phyloP scores from a whole-genome alignment of 2,329 filamentous ascomycete species.

The Cordyceps cicadae region DNA sequence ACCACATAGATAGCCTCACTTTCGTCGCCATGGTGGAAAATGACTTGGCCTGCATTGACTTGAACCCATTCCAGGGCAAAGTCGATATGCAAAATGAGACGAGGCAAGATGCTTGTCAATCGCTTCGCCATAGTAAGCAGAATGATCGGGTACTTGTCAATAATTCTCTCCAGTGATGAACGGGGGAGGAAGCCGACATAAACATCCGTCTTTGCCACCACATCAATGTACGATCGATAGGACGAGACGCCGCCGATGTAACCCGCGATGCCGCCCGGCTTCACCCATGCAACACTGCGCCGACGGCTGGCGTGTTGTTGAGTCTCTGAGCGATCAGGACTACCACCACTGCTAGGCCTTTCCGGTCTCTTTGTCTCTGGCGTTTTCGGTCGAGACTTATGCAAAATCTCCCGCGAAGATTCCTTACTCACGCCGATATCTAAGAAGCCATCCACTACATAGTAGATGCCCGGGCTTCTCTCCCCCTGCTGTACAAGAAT shows the following conservation, averaged over 20 bases:
- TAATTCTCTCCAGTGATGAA: constrained; percentile 77
- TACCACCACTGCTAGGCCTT: background rate
- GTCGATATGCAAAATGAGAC: constrained; percentile 90
- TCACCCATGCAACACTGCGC: constrained; percentile 80
- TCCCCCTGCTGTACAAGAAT: constrained; percentile 95
- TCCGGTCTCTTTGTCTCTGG: background rate
- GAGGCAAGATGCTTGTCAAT: constrained; percentile 78
- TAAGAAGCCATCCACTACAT: constrained; percentile 93
- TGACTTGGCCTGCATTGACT: constrained; percentile 87
- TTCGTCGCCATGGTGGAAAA: constrained; percentile 88
- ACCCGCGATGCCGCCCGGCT: constrained; percentile 86
- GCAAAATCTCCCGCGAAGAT: constrained; percentile 21
- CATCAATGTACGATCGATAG: constrained; percentile 91
- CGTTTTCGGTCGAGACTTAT: constrained; percentile 15
- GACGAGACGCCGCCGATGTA: constrained; percentile 93
- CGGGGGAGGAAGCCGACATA: constrained; percentile 93
- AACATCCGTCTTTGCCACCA: constrained; percentile 94
- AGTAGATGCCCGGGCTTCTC: constrained; percentile 92
- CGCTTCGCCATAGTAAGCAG: constrained; percentile 93
- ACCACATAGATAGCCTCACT: constrained; percentile 99
- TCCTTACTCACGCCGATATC: constrained; percentile 73
- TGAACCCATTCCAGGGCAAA: constrained; percentile 98
- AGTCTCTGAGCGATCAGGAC: constrained; percentile 18
- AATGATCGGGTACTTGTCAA: constrained; percentile 86
- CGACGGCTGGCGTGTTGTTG: constrained; percentile 42